A percentile compares a stretch with the other conserved stretches of the same genome.
These are phyloP conservation scores for Leishmania lainsoni DNA, from an alignment of 208 protist genomes.

Conservation along the genomic window DNA sequence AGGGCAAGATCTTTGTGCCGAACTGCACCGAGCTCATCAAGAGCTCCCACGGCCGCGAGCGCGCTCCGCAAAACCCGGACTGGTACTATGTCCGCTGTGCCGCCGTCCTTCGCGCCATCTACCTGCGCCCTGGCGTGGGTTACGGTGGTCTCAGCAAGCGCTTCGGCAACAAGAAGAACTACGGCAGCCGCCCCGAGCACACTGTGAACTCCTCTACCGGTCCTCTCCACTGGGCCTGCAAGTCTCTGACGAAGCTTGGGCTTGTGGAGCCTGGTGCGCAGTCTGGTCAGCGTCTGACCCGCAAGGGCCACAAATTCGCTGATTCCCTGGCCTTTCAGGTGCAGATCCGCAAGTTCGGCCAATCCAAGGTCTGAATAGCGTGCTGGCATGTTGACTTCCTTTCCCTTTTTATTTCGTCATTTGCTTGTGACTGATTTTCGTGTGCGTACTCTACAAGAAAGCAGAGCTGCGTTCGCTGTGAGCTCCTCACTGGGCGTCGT, in stretches of 20 bases:
- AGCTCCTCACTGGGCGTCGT: background rate
- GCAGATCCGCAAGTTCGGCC: slow-evolving; percentile 16
- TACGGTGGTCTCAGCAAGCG: slow-evolving; percentile 93
- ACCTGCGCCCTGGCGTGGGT: slow-evolving; percentile 94
- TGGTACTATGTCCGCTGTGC: slow-evolving; percentile 98
- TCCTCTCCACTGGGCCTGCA: slow-evolving; percentile 94
- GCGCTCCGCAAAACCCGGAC: slow-evolving; percentile 96
- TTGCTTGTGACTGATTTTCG: background rate
- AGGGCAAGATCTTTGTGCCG: slow-evolving; percentile 94
- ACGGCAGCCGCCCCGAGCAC: slow-evolving; percentile 90
- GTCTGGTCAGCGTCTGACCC: slow-evolving; percentile 93
- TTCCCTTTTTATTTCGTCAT: slow-evolving; percentile 9
- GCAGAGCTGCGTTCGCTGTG: background rate
- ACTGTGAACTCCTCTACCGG: slow-evolving; percentile 79
- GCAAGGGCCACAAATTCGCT: slow-evolving; percentile 93
- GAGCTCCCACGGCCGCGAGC: slow-evolving; percentile 95
- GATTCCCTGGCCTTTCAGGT: slow-evolving; percentile 92
- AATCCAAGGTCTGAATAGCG: slow-evolving; percentile 18
- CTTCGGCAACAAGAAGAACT: slow-evolving; percentile 94
- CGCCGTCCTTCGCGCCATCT: slow-evolving; percentile 96
- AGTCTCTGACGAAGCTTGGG: slow-evolving; percentile 94
- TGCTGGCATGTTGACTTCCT: slow-evolving; percentile 9
- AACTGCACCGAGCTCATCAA: slow-evolving; percentile 98
- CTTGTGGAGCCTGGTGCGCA: slow-evolving; percentile 86
- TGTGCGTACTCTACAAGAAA: background rate